phyloP scores from a whole-genome alignment of 768 basidiomycete genomes.

The Austroboletus eburneus region DNA sequence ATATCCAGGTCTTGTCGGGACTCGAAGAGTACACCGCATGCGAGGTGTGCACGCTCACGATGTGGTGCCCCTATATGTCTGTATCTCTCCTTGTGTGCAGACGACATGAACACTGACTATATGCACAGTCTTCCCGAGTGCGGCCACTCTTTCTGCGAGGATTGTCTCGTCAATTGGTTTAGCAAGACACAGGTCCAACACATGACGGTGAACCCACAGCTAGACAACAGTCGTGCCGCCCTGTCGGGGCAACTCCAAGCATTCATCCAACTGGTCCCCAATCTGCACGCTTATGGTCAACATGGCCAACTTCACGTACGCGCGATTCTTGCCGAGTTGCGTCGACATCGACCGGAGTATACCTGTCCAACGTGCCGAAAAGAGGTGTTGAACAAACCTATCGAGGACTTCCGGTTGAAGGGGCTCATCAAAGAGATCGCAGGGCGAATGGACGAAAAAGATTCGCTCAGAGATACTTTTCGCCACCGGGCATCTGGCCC shows the following conservation, averaged over 20 bases:
- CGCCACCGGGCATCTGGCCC: constrained; percentile 18
- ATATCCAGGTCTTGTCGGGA: constrained; percentile 36
- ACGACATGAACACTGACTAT: neutral
- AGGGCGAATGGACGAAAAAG: constrained; percentile 43
- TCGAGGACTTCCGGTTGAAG: constrained; percentile 62
- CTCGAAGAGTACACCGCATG: constrained; percentile 57
- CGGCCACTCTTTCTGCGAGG: constrained; percentile 66
- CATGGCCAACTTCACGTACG: constrained; percentile 17
- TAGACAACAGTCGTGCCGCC: constrained; percentile 31
- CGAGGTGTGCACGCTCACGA: constrained; percentile 58
- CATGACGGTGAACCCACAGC: constrained; percentile 42
- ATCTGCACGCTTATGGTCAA: constrained; percentile 14
- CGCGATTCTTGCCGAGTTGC: constrained; percentile 18
- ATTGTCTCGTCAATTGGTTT: constrained; percentile 57
- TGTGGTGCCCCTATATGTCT: constrained; percentile 68
- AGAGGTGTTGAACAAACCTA: constrained; percentile 44
- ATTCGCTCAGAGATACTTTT: constrained; percentile 26
- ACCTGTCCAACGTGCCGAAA: constrained; percentile 67
- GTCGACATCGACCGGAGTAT: constrained; percentile 45
- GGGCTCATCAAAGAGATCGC: constrained; percentile 49
- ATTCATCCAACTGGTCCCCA: constrained; percentile 21
- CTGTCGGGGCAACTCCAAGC: constrained; percentile 14
- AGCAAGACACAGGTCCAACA: constrained; percentile 47
- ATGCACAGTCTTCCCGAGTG: constrained; percentile 53
- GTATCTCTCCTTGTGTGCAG: constrained; percentile 22